Evolutionary conservation across 192 early-diverging fungal genomes (phyloP), one percentile per base, ranked within the genome.

Genomic region (Backusella psychrophila): DNA sequence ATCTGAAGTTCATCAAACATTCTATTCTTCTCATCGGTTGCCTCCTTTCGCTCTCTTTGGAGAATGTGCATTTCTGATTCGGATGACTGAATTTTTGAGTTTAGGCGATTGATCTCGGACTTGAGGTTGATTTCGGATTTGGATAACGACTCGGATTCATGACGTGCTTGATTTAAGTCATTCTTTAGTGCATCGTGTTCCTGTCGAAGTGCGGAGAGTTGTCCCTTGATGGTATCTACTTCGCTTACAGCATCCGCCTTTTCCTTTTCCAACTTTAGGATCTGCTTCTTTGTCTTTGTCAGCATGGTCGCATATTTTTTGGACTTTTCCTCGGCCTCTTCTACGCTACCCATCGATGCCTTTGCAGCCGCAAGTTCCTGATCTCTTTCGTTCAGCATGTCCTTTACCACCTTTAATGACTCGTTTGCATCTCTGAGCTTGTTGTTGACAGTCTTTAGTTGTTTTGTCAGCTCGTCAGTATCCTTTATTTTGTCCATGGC

Each of bases 1-100:
- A 86, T 80, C 65, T 90, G 89, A 6, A 88, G 80, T 46, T 90
- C 84, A 53, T 90, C 89, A 82, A 85, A 87, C 70, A 84, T 74
- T 46, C 73, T 65, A 7, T 87, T 82, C 75, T 85, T 87, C 71
- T 83, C 81, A 21, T 85, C 80, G 4, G 79, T 69, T 34, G 82
- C 72, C 73, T 88, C 86, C 49, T 82, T 83, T 52, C 83, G 80
- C 65, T 88, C 83, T 75, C 81, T 82, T 21, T 77, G 80, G 56
- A 85, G 77, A 38, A 78, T 88, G 9, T 78, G 74, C 17, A 83
- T 35, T 38, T 83, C 82, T 2, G 78, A 42, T n/a, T 77, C 65
- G 19, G 53, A 53, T 33, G 73, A 70, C 19, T 71, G 71, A 17
- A 84, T 66, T 11, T 82, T 80, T 1, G 78, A 75, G 49, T 82